Evolutionary conservation across 306 rosid genomes (phyloP).

Genomic region (Oxytropis ochrocephala): DNA sequence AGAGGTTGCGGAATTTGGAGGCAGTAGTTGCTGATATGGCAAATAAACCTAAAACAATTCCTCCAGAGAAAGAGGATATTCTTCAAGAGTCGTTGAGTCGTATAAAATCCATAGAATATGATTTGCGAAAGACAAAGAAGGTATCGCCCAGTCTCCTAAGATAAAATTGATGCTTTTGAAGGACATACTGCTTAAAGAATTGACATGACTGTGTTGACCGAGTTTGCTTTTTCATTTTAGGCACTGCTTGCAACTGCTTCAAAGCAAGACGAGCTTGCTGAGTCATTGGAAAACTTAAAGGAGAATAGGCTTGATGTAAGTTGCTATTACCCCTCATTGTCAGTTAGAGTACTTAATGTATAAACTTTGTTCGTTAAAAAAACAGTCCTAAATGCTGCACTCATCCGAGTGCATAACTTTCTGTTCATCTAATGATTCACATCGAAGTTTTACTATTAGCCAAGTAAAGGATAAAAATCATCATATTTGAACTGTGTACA

Average conservation of each 20-base stretch:
- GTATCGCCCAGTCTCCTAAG: slow-evolving; percentile 41
- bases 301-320: slow-evolving; percentile 53
- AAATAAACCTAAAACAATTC: slow-evolving; percentile 77
- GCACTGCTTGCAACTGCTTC: slow-evolving; percentile 85
- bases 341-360: neutral
- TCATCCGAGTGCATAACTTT: neutral
- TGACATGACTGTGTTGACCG: slow-evolving; percentile 18
- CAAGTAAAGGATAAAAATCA: neutral
- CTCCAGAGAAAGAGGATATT: slow-evolving; percentile 83
- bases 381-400: neutral
- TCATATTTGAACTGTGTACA: neutral
- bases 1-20: slow-evolving; percentile 82
- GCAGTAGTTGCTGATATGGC: slow-evolving; percentile 59
- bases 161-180: slow-evolving; percentile 4
- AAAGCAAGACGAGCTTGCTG: slow-evolving; percentile 89
- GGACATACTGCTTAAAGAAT: slow-evolving; percentile 12
- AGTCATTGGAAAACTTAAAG: slow-evolving; percentile 68
- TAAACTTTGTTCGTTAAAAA: neutral
- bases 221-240: slow-evolving; percentile 35
- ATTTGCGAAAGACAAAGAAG: slow-evolving; percentile 87
- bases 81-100: slow-evolving; percentile 88
- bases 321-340: slow-evolving; percentile 15
- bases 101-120: slow-evolving; percentile 79
- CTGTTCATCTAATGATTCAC: neutral
- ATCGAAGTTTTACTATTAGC: neutral